Conservation (phyloP, 495 filamentous ascomycete species). For the Penicillium taxi region DNA sequence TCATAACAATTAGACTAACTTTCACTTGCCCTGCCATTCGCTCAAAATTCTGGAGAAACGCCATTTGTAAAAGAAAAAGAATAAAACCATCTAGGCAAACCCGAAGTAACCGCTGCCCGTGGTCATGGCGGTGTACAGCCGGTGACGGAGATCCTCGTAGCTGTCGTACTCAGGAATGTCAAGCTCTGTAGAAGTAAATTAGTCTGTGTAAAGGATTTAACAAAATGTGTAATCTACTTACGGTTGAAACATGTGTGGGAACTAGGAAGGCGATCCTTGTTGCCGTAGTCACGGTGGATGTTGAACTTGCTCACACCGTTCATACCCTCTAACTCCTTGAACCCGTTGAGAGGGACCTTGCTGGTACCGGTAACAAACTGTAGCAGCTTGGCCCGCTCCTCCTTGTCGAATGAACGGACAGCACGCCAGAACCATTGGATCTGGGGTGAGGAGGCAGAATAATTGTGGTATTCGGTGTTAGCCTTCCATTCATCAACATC, state of each 20-base stretch:
- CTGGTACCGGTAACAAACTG: conserved; percentile 98
- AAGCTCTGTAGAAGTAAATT: conserved; percentile 60
- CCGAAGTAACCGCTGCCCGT: conserved; percentile 96
- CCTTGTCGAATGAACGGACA: conserved; percentile 95
- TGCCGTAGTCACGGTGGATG: conserved; percentile 96
- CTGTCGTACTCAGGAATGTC: conserved; percentile 98
- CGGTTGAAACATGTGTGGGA: conserved; percentile 99
- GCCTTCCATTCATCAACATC: conserved; percentile 99
- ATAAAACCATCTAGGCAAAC: conserved; percentile 59
- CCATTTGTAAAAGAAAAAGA: conserved; percentile 21
- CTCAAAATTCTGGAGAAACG: conserved; percentile 28
- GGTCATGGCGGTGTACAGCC: conserved; percentile 89
- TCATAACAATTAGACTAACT: too few relatives aligned
- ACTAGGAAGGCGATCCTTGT: conserved; percentile 91
- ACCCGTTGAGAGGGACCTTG: conserved; percentile 97
- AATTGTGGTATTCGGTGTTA: conserved; percentile 98
- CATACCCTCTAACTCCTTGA: conserved; percentile 99
- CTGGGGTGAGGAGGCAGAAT: conserved; percentile 85
- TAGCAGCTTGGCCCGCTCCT: conserved; percentile 93
- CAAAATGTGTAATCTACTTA: conserved; percentile 46
- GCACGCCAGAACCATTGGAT: conserved; percentile 99
- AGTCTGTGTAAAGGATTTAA: neutral
- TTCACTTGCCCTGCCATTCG: conserved; percentile 8
- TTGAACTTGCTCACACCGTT: conserved; percentile 98
- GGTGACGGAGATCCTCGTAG: conserved; percentile 81